Percentiles rank a stretch among this genome's conserved stretches.
Evolutionary conservation across 225 moss, liverwort and hornwort species (phyloP).

Genomic region (Pleurozium schreberi): DNA sequence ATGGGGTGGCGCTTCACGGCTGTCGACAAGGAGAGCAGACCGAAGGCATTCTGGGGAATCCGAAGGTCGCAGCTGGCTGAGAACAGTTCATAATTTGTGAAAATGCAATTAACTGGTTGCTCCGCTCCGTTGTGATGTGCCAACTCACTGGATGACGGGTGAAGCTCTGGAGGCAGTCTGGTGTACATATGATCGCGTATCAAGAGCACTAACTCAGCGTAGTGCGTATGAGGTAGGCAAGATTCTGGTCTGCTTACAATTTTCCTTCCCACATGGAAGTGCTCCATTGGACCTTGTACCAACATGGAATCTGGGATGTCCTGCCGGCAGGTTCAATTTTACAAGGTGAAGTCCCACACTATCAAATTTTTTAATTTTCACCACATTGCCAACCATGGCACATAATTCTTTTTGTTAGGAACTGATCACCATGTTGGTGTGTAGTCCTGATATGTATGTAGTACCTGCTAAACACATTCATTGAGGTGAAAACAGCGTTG

Average conservation of each 20-base stretch:
- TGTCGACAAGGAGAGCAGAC: slow-evolving; percentile 68
- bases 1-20: slow-evolving; percentile 98
- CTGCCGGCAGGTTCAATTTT: background rate
- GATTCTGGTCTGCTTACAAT: slow-evolving; percentile 7
- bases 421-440: slow-evolving; percentile 12
- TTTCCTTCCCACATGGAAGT: slow-evolving; percentile 30
- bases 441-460: slow-evolving; percentile 31
- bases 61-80: slow-evolving; percentile 91
- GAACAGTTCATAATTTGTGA: slow-evolving; percentile 23
- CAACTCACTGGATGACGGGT: background rate
- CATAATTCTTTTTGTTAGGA: slow-evolving; percentile 32
- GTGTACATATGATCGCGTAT: slow-evolving; percentile 27
- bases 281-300: slow-evolving; percentile 3
- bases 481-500: slow-evolving; percentile 24
- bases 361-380: background rate
- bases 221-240: slow-evolving; percentile 8
- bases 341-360: background rate
- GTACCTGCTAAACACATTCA: slow-evolving; percentile 33
- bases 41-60: slow-evolving; percentile 89
- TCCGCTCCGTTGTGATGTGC: background rate
- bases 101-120: background rate
- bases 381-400: slow-evolving; percentile 2
- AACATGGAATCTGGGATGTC: slow-evolving; percentile 9
- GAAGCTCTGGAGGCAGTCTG: slow-evolving; percentile 13
- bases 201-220: background rate